phyloP scores from a whole-genome alignment of 305 asterid genomes.

The Fraxinus sp. region DNA sequence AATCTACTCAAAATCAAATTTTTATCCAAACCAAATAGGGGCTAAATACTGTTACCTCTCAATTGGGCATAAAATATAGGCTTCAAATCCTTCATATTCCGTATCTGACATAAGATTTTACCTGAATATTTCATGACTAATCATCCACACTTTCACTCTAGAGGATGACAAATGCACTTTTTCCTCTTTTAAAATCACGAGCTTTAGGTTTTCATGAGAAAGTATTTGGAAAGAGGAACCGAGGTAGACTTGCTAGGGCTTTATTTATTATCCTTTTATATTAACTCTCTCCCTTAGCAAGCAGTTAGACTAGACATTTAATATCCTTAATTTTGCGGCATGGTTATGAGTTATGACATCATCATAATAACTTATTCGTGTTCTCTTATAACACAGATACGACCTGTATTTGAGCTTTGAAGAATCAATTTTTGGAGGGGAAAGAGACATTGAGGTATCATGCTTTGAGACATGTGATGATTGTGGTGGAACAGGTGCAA shows the following conservation, averaged over 20 bases:
- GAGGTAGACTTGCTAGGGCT: not conserved
- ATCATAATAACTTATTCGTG: slow-evolving; percentile 20
- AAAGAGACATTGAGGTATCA: slow-evolving; percentile 64
- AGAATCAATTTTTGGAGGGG: slow-evolving; percentile 79
- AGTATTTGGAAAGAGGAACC: slow-evolving; percentile 20
- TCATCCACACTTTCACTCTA: not conserved
- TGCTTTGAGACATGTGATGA: slow-evolving; percentile 62
- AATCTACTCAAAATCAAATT: not conserved
- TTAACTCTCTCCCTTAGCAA: not conserved
- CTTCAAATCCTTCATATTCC: slow-evolving; percentile 9
- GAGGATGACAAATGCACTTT: slow-evolving; percentile 12
- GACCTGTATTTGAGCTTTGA: slow-evolving; percentile 76
- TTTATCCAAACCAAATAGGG: not conserved
- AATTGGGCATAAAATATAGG: not conserved
- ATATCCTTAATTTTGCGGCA: slow-evolving; percentile 6
- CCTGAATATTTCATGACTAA: not conserved
- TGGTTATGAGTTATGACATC: not conserved
- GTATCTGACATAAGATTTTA: not conserved
- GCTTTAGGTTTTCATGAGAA: slow-evolving; percentile 14
- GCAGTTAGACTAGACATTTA: slow-evolving; percentile 1
- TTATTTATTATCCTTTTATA: not conserved
- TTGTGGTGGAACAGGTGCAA: slow-evolving; percentile 91
- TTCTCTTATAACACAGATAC: slow-evolving; percentile 45
- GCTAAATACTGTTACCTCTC: not conserved
- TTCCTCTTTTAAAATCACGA: not conserved